phyloP scores from a whole-genome alignment of 371 early-diverging fungal genomes.

The Basidiobolus meristosporus region DNA sequence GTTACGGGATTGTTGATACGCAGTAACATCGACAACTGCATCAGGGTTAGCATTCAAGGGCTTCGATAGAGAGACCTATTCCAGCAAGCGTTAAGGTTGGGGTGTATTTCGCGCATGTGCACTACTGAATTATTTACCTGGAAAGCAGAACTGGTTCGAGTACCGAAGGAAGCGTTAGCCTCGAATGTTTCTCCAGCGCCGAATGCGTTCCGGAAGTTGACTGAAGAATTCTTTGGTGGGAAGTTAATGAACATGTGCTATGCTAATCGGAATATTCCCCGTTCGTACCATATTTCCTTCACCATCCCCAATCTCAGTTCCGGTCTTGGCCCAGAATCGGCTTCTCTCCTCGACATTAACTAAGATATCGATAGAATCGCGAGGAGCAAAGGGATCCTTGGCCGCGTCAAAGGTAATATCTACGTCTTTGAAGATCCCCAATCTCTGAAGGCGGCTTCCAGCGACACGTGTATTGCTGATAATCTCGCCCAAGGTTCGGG shows the following conservation, averaged over 20 bases:
- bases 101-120: neutral
- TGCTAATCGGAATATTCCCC: no score
- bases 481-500: slow-evolving; percentile 13
- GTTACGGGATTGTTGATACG: slow-evolving; percentile 4
- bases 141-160: slow-evolving; percentile 6
- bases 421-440: slow-evolving; percentile 18
- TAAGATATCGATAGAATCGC: slow-evolving; percentile 1
- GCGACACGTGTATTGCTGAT: slow-evolving; percentile 10
- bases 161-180: slow-evolving; percentile 3
- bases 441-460: slow-evolving; percentile 8
- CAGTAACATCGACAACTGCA: slow-evolving; percentile 2
- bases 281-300: slow-evolving; percentile 4
- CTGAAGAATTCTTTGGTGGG: slow-evolving; percentile 4
- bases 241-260: neutral
- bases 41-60: slow-evolving; percentile 6
- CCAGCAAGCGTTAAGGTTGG: neutral
- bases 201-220: slow-evolving; percentile 5
- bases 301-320: slow-evolving; percentile 7
- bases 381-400: slow-evolving; percentile 2
- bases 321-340: slow-evolving; percentile 2
- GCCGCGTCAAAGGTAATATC: slow-evolving; percentile 14
- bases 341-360: slow-evolving; percentile 3
- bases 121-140: slow-evolving; percentile 2
- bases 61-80: slow-evolving; percentile 6
- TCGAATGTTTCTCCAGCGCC: slow-evolving; percentile 7